Conservation (phyloP, 2,329 filamentous ascomycete genomes). For the Aspergillus transmontanensis region DNA sequence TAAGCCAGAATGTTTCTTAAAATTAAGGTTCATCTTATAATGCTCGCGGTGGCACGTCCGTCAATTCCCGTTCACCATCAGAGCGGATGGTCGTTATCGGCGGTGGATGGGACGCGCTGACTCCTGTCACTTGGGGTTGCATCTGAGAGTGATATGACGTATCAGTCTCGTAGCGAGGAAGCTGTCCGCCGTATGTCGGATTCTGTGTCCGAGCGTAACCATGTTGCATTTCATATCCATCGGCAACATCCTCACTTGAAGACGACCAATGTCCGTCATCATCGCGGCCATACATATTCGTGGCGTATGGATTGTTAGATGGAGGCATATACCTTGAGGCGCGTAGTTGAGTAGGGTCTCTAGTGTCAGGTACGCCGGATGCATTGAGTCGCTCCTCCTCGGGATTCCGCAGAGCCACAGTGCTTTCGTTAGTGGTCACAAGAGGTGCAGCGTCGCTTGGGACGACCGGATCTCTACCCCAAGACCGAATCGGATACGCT, state of each 20-base stretch:
- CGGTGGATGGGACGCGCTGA: conserved; percentile 11
- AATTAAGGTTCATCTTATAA: not conserved
- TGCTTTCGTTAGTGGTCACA: conserved; percentile 20
- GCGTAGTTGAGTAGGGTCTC: conserved; percentile 7
- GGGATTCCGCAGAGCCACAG: conserved; percentile 33
- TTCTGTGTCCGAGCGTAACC: conserved; percentile 30
- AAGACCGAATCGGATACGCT: conserved; percentile 60
- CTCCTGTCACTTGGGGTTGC: conserved; percentile 12
- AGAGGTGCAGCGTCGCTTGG: conserved; percentile 16
- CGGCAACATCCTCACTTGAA: conserved; percentile 40
- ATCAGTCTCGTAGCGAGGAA: conserved; percentile 28
- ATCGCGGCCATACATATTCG: conserved; percentile 31
- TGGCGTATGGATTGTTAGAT: conserved; percentile 27
- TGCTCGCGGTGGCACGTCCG: conserved; percentile 21
- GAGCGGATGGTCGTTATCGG: conserved; percentile 14
- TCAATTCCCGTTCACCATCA: conserved; percentile 22
- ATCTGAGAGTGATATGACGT: conserved; percentile 33
- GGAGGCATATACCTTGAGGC: conserved; percentile 22
- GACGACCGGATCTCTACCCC: conserved; percentile 52
- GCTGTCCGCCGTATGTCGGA: conserved; percentile 19
- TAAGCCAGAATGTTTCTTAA: not conserved
- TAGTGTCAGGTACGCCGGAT: conserved; percentile 9
- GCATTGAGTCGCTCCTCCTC: conserved; percentile 31
- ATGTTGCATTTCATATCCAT: conserved; percentile 42
- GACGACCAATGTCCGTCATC: conserved; percentile 38